These are phyloP conservation scores for Metschnikowia vanudenii DNA, from an alignment of 805 yeast genomes.

Conservation along the genomic window DNA sequence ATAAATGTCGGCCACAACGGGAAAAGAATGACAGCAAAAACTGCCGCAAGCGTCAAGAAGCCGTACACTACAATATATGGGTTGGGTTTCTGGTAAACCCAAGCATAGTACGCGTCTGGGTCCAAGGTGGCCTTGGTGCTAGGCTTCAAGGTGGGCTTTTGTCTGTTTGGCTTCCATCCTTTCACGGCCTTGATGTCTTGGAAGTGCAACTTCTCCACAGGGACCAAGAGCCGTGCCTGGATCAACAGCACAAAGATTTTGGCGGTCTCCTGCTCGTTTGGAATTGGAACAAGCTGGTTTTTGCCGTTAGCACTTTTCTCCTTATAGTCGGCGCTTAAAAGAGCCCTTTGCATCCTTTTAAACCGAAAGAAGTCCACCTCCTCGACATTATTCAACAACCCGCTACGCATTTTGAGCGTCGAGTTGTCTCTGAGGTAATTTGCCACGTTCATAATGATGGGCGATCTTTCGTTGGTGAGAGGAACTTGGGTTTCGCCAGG, in stretches of 20 bases:
- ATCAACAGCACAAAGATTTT: slow-evolving; percentile 66
- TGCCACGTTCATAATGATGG: slow-evolving; percentile 68
- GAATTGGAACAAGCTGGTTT: slow-evolving; percentile 43
- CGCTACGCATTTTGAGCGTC: slow-evolving; percentile 77
- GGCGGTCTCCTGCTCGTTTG: slow-evolving; percentile 54
- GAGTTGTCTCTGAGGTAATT: slow-evolving; percentile 63
- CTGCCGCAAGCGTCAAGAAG: slow-evolving; percentile 60
- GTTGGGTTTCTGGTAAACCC: slow-evolving; percentile 77
- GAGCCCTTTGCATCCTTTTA: slow-evolving; percentile 79
- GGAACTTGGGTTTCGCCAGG: slow-evolving; percentile 19
- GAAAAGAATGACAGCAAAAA: slow-evolving; percentile 68
- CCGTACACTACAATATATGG: slow-evolving; percentile 63
- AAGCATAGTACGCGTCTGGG: slow-evolving; percentile 73
- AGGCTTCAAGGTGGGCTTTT: slow-evolving; percentile 58
- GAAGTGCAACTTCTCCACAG: slow-evolving; percentile 71
- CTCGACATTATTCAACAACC: slow-evolving; percentile 64
- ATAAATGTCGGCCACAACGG: slow-evolving; percentile 93
- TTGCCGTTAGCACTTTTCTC: slow-evolving; percentile 47
- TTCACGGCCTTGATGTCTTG: slow-evolving; percentile 57
- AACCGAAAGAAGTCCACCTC: slow-evolving; percentile 81
- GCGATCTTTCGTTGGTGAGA: slow-evolving; percentile 29
- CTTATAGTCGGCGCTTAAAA: slow-evolving; percentile 69
- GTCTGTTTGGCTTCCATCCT: slow-evolving; percentile 61
- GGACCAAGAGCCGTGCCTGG: slow-evolving; percentile 68
- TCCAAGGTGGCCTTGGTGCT: slow-evolving; percentile 56